These are phyloP conservation scores for Tuctoria greenei DNA, from an alignment of 176 grass and related monocot genomes.

Conservation along the genomic window DNA sequence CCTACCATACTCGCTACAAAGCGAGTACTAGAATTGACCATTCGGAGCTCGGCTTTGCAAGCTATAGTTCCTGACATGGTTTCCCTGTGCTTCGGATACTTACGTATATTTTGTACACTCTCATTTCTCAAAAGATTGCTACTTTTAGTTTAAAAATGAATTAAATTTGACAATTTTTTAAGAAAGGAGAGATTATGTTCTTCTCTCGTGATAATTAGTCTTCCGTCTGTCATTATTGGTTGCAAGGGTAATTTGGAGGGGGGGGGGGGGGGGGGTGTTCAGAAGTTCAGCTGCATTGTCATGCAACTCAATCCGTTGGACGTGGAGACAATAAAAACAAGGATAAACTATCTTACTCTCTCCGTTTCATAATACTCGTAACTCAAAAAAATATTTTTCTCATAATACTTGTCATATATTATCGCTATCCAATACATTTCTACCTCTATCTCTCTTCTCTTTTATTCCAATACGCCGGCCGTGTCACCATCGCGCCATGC, in stretches of 20 bases:
- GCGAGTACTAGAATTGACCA: slow-evolving; percentile 24
- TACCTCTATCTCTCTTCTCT: slow-evolving; percentile 3
- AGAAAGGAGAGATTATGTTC: neutral
- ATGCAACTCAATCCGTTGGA: slow-evolving; percentile 4
- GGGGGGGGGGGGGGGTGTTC: too few species aligned
- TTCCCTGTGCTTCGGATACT: too few species aligned
- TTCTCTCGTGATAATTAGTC: neutral
- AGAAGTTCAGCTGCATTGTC: slow-evolving; percentile 34
- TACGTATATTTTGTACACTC: neutral
- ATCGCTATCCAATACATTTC: neutral
- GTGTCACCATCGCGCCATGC: slow-evolving; percentile 17
- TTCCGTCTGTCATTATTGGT: neutral
- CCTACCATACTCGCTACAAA: neutral
- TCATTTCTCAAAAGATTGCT: too few species aligned
- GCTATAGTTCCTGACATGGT: neutral
- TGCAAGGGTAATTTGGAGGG: too few species aligned
- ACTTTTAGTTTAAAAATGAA: too few species aligned
- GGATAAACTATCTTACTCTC: neutral
- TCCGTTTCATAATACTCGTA: too few species aligned
- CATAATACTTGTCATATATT: neutral
- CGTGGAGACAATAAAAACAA: neutral
- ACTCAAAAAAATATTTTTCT: too few species aligned
- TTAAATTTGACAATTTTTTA: too few species aligned
- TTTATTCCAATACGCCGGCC: too few species aligned
- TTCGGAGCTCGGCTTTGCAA: slow-evolving; percentile 52